Evolutionary conservation across 2,329 filamentous ascomycete species (phyloP), one percentile per base, ranked within the genome.

Genomic region (Verticillium nubilum): DNA sequence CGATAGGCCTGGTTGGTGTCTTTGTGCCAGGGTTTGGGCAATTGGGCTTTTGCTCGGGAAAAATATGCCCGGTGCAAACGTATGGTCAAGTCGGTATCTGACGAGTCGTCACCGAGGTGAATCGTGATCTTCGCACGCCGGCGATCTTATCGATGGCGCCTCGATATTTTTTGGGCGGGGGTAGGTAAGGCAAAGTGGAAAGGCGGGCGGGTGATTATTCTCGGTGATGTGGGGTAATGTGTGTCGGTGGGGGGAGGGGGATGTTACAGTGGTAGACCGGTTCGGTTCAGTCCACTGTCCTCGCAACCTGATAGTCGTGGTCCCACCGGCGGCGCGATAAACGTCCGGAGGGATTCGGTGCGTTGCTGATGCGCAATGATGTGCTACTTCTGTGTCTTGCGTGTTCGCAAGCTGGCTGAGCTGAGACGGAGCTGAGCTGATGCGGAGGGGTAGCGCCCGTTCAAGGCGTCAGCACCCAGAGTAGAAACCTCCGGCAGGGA

Each of bases 401-500:
- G n/a, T 47, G n/a, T 25, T 23, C 19, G 42, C 7, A 10, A 19
- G n/a, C 19, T 47, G n/a, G 42, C 42, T 47, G 42, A 25, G 42
- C 42, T 47, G 42, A 47, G 42, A 23, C 19, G 42, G 9, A 47
- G 42, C 42, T 47, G 42, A 47, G 42, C 42, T 47, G 6, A 47
- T 47, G 42, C 42, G 42, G 42, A 47, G 42, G 42, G 42, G 42
- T 47, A 47, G 19, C 42, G 42, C 42, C 42, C 35, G 70, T 71
- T 76, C 74, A 76, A 66, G 73, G 73, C 63, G 73, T 73, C 67
- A 69, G 64, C 61, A 71, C 68, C 73, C 73, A 72, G 63, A 73
- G 73, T 61, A 73, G 67, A 60, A 76, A 72, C 64, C 74, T 76
- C 74, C 74, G 69, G 65, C 68, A 69, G 67, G 74, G 72, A 75